A percentile compares a stretch with the other conserved stretches of the same genome.
Evolutionary conservation across 176 grass and related monocot species (phyloP).

Genomic region (Hordeum marinum): DNA sequence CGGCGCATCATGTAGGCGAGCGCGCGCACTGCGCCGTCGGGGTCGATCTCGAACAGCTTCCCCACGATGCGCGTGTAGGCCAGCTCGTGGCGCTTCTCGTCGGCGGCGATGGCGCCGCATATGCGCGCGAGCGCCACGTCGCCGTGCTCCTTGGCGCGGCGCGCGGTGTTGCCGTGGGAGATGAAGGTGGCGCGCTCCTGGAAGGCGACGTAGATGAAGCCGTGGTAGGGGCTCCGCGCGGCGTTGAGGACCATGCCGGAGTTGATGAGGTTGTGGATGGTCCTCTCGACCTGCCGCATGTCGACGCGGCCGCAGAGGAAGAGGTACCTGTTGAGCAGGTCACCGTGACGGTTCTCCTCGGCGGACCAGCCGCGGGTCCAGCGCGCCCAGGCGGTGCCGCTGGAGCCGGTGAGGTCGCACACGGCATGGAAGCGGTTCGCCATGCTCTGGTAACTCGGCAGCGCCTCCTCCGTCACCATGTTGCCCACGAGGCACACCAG

Average conservation of each 20-base stretch:
- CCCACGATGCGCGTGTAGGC: not conserved
- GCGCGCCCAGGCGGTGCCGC: not conserved
- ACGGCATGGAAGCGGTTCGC: not conserved
- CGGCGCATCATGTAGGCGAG: not conserved
- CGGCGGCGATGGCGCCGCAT: not conserved
- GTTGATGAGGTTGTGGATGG: not conserved
- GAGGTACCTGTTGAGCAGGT: not conserved
- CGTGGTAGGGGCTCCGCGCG: not conserved
- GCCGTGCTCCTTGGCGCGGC: not conserved
- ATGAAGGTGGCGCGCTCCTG: not conserved
- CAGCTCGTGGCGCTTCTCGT: not conserved
- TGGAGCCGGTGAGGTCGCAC: not conserved
- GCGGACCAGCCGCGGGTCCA: not conserved
- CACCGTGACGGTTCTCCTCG: not conserved
- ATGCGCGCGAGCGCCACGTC: not conserved
- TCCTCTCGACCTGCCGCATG: not conserved
- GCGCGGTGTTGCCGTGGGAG: not conserved
- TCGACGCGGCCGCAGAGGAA: not conserved
- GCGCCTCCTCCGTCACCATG: not conserved
- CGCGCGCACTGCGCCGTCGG: not conserved
- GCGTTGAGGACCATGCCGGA: not conserved
- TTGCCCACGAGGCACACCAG: not conserved
- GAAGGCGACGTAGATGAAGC: not conserved
- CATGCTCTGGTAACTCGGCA: not conserved
- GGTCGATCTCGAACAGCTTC: not conserved